Percentiles rank a stretch among this genome's conserved stretches.
These are phyloP conservation scores for Candida ulmi DNA, from an alignment of 805 yeast genomes.

Conservation along the genomic window DNA sequence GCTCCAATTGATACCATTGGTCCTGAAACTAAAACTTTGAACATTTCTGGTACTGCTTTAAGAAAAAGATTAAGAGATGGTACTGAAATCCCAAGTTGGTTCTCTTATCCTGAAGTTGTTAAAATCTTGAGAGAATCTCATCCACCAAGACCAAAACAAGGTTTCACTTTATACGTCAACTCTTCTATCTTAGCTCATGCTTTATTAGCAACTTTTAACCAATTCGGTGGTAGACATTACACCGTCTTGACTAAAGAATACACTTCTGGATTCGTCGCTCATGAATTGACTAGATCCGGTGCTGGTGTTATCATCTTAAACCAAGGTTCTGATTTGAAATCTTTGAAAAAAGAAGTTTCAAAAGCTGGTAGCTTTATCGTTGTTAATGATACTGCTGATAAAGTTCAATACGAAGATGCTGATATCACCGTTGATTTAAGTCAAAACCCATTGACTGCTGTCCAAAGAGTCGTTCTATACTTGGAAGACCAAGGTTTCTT, in stretches of 20 bases:
- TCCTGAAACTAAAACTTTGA: conserved; percentile 71
- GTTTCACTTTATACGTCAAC: conserved; percentile 70
- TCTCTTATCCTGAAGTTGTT: conserved; percentile 95
- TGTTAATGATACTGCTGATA: conserved; percentile 33
- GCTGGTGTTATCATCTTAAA: conserved; percentile 75
- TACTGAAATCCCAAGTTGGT: conserved; percentile 90
- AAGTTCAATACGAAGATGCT: conserved; percentile 38
- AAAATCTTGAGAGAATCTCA: conserved; percentile 83
- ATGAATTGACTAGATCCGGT: conserved; percentile 83
- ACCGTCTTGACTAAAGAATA: conserved; percentile 36
- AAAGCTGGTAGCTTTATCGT: conserved; percentile 41
- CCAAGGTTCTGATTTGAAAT: conserved; percentile 4
- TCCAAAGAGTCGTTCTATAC: conserved; percentile 65
- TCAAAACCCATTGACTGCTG: conserved; percentile 59
- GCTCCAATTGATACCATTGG: conserved; percentile 93
- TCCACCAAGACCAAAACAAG: conserved; percentile 88
- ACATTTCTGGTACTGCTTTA: conserved; percentile 92
- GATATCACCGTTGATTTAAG: conserved; percentile 53
- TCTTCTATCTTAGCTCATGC: conserved; percentile 73
- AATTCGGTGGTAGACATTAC: conserved; percentile 76
- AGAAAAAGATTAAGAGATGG: conserved; percentile 85
- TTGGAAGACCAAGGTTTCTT: conserved; percentile 84
- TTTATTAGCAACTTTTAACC: conserved; percentile 84
- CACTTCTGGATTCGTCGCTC: conserved; percentile 57
- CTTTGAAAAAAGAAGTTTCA: conserved; percentile 30